These are phyloP conservation scores for Mycena polygramma DNA, from an alignment of 768 basidiomycete genomes.

Conservation along the genomic window DNA sequence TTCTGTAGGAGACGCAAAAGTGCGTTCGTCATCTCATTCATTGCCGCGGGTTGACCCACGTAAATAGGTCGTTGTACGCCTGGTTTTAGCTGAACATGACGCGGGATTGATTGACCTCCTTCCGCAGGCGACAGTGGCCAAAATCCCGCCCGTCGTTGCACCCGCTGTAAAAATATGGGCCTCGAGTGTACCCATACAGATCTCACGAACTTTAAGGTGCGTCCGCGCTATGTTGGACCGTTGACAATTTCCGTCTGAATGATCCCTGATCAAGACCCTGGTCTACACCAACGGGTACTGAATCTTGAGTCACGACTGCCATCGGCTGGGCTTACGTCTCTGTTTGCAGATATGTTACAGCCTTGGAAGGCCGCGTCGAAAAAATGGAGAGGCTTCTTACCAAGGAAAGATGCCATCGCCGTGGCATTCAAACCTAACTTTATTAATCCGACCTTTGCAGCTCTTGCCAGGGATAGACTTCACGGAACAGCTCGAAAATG, in stretches of 20 bases:
- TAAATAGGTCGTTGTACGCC: no score
- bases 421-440: no score
- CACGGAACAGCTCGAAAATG: constrained; percentile 65
- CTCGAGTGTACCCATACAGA: constrained; percentile 71
- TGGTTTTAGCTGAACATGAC: no score
- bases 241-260: neutral
- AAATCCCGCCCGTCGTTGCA: no score
- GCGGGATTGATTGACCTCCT: no score
- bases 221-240: no score
- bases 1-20: no score
- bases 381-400: constrained; percentile 72
- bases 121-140: no score
- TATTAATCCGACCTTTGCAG: constrained; percentile 5
- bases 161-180: no score
- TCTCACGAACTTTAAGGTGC: constrained; percentile 65
- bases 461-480: constrained; percentile 75
- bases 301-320: neutral
- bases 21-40: no score
- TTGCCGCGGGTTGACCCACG: no score
- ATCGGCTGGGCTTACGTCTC: neutral
- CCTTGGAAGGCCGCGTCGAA: constrained; percentile 70
- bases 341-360: constrained; percentile 67
- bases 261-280: constrained; percentile 51
- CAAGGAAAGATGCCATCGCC: constrained; percentile 40
- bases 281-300: constrained; percentile 73